Base-by-base conservation (phyloP, 352 stramenopile genomes). In the Phytophthora quininea region DNA sequence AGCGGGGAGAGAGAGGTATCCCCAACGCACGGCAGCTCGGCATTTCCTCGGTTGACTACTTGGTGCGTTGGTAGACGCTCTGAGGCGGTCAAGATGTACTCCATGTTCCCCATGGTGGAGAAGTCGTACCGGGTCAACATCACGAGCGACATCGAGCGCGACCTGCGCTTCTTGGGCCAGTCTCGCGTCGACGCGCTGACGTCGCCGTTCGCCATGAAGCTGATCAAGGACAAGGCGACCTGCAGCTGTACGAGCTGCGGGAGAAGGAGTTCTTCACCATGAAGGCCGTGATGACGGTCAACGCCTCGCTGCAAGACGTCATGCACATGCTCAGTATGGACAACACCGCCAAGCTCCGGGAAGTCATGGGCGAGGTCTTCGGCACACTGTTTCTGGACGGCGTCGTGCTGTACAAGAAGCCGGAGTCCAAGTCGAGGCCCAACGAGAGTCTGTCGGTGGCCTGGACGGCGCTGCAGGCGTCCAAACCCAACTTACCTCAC, bases 261-360 rank as follows among this genome's bases (percentile, higher is more conserved):
- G 85, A 93, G 58, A 88, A 92, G 51, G 88, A 95, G 62, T 93
- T 95, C 66, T 94, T 86, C 75, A 95, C 88, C 0, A 94, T 95
- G 85, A 92, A 92, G 43, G 86, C 82, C 43, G 84, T 93, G 42
- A 80, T 83, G 1, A 89, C 77, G 9, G 82, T 92, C 40, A 87
- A 79, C 59, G 84, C 86, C 3, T 81, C 79, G 15, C 73, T 95
- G n/a, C 70, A 80, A 19, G 86, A 96, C 42, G 84, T 96, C 53
- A 94, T 96, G 86, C 76, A 88, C 43, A 62, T 96, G 54, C 80
- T 94, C 50, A 71, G 77, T 49, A 94, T 94, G 88, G 79, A 91
- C 14, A 74, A 74, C 1, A 93, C 88, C 1, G 24, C 68, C 11
- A 86, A 78, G 58, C 65, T 94, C 11, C 84, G 88, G 42, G 83